These are phyloP conservation scores for Ophiostoma populinum DNA, from an alignment of 2,329 filamentous ascomycete genomes.

Conservation along the genomic window DNA sequence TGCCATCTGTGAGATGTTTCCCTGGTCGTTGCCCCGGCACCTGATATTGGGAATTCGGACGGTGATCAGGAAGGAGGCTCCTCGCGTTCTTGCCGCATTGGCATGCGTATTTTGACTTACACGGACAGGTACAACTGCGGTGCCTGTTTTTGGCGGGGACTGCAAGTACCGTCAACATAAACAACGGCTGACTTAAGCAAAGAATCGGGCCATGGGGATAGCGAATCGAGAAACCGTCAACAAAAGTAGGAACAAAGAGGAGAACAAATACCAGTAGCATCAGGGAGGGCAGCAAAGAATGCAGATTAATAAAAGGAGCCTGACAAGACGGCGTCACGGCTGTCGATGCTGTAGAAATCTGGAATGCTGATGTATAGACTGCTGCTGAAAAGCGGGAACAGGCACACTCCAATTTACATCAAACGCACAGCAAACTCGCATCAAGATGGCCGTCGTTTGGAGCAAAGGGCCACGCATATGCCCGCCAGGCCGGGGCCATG, in stretches of 20 bases:
- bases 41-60: conserved; percentile 1
- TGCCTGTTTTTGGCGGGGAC: not conserved
- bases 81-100: conserved; percentile 5
- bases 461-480: too few species aligned
- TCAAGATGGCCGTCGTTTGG: too few species aligned
- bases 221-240: not conserved
- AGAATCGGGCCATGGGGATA: too few species aligned
- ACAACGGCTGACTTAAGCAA: conserved; percentile 1
- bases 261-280: too few species aligned
- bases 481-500: too few species aligned
- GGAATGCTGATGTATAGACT: conserved; percentile 4
- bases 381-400: too few species aligned
- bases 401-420: too few species aligned
- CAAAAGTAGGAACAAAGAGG: not conserved
- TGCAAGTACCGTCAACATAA: not conserved
- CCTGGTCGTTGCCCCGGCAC: conserved; percentile 7
- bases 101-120: conserved; percentile 1
- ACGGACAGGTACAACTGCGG: conserved; percentile 1
- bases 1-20: conserved; percentile 4
- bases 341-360: not conserved
- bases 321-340: not conserved
- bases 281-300: conserved; percentile 5
- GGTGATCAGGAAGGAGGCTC: conserved; percentile 7
- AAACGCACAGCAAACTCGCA: too few species aligned
- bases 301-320: conserved; percentile 5